Evolutionary conservation across 441 rosid genomes (phyloP), one percentile per base, ranked within the genome.

Genomic region (Jatropha multifida): DNA sequence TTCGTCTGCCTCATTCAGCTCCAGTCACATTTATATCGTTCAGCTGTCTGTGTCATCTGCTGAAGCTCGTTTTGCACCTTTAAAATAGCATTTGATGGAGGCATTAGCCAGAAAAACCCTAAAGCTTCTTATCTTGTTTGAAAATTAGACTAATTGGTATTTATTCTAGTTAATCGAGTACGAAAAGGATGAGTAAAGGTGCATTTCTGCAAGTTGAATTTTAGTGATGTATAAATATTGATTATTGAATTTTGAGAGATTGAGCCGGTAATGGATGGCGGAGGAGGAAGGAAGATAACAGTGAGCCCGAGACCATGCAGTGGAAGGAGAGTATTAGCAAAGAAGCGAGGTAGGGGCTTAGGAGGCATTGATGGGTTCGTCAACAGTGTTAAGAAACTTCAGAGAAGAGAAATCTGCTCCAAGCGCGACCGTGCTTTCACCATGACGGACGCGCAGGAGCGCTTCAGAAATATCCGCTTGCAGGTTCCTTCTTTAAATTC

Each of bases 361-460:
- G 73, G 73, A 37, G 62, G 58, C 17, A 42, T 60, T 5, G 86
- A 87, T 72, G 87, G 90, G 26, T 82, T 82, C 74, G 78, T 87
- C 56, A 89, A 88, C 65, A 86, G 86, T 63, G 90, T 88, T 41
- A 87, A 86, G 77, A 90, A 90, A 87, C 90, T 90, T 74, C 90
- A 88, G 72, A 83, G 92, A 65, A 82, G 90, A 18, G 90, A 90
- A 79, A 90, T 90, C 77, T 83, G 84, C 11, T 90, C 92, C 42
- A 83, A 81, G 80, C 77, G 78, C 66, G 88, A 85, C 77, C 86
- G 88, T 27, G 77, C 82, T 69, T 90, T 88, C 82, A 81, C 84
- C 69, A 84, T 87, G 71, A 85, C 79, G 81, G 83, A 86, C 40
- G 86, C 90, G 52, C 88, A 88, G 72, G 89, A 90, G 76, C 77